Percentiles rank a stretch among this genome's conserved stretches.
phyloP scores from a whole-genome alignment of 257 asterid species.

The Lycium ferocissimum region DNA sequence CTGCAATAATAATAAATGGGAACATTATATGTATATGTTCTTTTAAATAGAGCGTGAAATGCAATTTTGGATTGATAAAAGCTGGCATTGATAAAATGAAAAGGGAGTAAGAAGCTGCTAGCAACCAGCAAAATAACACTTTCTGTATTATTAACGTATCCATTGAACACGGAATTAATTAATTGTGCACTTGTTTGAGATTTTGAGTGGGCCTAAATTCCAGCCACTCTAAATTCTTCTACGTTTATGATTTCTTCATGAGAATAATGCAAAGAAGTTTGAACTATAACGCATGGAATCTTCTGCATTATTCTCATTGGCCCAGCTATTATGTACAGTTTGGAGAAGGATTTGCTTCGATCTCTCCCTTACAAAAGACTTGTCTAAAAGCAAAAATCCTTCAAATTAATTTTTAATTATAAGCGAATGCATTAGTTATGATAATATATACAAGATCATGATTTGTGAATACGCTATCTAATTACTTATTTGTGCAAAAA shows the following conservation, averaged over 20 bases:
- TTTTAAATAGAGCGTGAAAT: neutral
- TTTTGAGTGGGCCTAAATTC: conserved; percentile 7
- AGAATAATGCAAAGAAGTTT: conserved; percentile 25
- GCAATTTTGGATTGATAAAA: neutral
- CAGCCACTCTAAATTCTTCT: neutral
- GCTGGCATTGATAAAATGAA: neutral
- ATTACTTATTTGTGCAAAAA: neutral
- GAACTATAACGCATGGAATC: neutral
- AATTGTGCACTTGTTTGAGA: neutral
- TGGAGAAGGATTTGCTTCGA: neutral
- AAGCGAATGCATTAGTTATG: neutral
- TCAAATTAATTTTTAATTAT: neutral
- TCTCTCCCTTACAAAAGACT: neutral
- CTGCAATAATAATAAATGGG: neutral
- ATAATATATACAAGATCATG: neutral
- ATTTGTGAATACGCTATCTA: neutral
- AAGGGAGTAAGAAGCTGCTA: neutral
- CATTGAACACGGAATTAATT: neutral
- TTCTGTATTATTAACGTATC: neutral
- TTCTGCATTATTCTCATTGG: conserved; percentile 10
- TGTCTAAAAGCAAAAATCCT: neutral
- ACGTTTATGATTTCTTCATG: conserved; percentile 8
- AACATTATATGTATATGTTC: neutral
- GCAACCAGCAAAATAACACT: conserved; percentile 15
- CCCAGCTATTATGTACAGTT: neutral